A percentile compares a stretch with the other conserved stretches of the same genome.
These are phyloP conservation scores for Cymbopogon citratus DNA, from an alignment of 176 grass and related monocot genomes.

Conservation along the genomic window DNA sequence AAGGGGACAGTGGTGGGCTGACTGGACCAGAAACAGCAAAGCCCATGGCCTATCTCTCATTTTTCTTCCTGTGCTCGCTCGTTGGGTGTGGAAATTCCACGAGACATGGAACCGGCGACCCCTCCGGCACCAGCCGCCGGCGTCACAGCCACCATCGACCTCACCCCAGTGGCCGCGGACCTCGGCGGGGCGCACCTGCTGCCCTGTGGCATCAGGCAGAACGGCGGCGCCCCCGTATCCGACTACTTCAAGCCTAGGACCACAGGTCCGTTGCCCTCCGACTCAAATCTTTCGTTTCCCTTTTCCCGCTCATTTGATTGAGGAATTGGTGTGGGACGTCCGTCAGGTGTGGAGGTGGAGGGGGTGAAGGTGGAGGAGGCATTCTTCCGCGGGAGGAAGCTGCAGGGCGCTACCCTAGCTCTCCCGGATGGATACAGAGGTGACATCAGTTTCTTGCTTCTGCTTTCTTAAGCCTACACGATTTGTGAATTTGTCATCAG, in stretches of 20 bases:
- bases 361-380: slow-evolving; percentile 74
- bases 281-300: not conserved
- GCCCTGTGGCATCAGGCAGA: slow-evolving; percentile 70
- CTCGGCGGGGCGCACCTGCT: slow-evolving; percentile 69
- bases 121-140: slow-evolving; percentile 14
- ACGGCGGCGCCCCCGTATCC: slow-evolving; percentile 52
- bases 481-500: not conserved
- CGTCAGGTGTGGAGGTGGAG: slow-evolving; percentile 59
- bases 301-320: not conserved
- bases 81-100: not conserved
- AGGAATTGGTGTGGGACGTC: not conserved
- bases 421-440: slow-evolving; percentile 77
- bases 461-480: not conserved
- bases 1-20: not conserved
- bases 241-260: slow-evolving; percentile 84
- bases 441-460: slow-evolving; percentile 13
- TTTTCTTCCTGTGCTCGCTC: not conserved
- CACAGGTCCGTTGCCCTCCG: slow-evolving; percentile 41
- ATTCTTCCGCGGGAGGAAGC: slow-evolving; percentile 88
- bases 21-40: not conserved
- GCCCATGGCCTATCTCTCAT: not conserved
- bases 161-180: slow-evolving; percentile 31
- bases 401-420: slow-evolving; percentile 63
- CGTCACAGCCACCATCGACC: slow-evolving; percentile 43
- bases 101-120: slow-evolving; percentile 38